Evolutionary conservation across 2,329 filamentous ascomycete species (phyloP), one percentile per base, ranked within the genome.

Genomic region (Alternaria solani): DNA sequence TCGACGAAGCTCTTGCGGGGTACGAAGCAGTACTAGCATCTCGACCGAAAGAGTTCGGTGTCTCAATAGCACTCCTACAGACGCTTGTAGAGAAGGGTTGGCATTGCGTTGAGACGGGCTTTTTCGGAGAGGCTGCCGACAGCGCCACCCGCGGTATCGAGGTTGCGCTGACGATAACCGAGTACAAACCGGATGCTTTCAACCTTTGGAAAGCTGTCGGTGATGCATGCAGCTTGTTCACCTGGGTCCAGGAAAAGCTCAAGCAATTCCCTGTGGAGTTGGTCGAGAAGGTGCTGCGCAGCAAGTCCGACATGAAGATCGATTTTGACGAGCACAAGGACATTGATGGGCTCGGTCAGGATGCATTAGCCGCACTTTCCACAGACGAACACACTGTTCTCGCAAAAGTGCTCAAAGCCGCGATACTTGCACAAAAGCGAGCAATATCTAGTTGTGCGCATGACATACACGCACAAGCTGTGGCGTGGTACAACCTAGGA

Each of bases 401-500:
- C 32, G 85, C 84, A 1, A 81, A 84, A 62, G 89, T 86, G 62
- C 78, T 96, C 0, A 86, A 91, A 62, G 88, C 90, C 14, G 87
- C 91, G 0, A 91, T 98, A 28, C 81, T 98, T 18, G 91, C 92
- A 6, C 92, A 96, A 77, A 99, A 98, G 77, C 87, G 92, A 64
- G 93, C 93, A 7, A 89, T 98, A 14, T 82, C 91, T 67, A 86
- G 89, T 39, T 90, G 90, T 16, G 82, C 88, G 1, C 83, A 89
- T 59, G 94, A 99, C 72, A 76, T 87, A 7, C 92, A 97, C 75
- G 94, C 94, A 4, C 94, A 96, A 78, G 92, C 95, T 1, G 92
- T 98, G n/a, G 92, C 94, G 0, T 95, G 94, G 85, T 99, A 97
- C 79, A 99, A 99, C 72, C 83, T 99, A 18, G 95, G 95, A 42